A percentile compares a stretch with the other conserved stretches of the same genome.
These are phyloP conservation scores for Ceratocystis alfenasii DNA, from an alignment of 2,329 filamentous ascomycete genomes.

Conservation along the genomic window DNA sequence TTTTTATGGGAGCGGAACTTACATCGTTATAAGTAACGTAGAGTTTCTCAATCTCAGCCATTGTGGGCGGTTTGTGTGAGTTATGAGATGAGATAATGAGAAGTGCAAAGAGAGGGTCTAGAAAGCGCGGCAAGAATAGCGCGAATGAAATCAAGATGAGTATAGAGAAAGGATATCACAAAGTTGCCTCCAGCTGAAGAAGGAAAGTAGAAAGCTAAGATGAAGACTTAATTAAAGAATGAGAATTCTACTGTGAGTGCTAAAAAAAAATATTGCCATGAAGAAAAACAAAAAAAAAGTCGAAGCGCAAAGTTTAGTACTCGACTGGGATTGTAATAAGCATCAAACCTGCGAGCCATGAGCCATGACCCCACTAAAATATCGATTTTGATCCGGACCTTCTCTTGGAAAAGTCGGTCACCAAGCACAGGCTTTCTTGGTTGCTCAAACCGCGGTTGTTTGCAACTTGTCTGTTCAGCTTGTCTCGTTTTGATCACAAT, in stretches of 20 bases:
- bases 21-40: constrained; percentile 92
- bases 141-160: not conserved
- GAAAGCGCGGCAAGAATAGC: not conserved
- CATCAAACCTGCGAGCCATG: not conserved
- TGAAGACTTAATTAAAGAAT: constrained; percentile 1
- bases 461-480: too few species aligned
- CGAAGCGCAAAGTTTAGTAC: constrained; percentile 11
- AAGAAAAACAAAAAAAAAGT: constrained; percentile 12
- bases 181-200: not conserved
- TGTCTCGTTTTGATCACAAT: too few species aligned
- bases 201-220: constrained; percentile 1
- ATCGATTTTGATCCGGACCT: not conserved
- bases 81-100: constrained; percentile 11
- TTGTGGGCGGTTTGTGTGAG: constrained; percentile 35
- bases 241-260: not conserved
- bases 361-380: constrained; percentile 7
- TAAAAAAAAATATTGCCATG: not conserved
- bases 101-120: constrained; percentile 1
- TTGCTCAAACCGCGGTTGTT: too few species aligned
- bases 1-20: constrained; percentile 30
- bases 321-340: not conserved
- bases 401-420: constrained; percentile 4
- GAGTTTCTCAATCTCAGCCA: constrained; percentile 74
- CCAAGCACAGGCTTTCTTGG: not conserved
- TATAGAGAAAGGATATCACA: not conserved